Evolutionary conservation across 192 early-diverging fungal species (phyloP).

Genomic region (Coemansia sp.): DNA sequence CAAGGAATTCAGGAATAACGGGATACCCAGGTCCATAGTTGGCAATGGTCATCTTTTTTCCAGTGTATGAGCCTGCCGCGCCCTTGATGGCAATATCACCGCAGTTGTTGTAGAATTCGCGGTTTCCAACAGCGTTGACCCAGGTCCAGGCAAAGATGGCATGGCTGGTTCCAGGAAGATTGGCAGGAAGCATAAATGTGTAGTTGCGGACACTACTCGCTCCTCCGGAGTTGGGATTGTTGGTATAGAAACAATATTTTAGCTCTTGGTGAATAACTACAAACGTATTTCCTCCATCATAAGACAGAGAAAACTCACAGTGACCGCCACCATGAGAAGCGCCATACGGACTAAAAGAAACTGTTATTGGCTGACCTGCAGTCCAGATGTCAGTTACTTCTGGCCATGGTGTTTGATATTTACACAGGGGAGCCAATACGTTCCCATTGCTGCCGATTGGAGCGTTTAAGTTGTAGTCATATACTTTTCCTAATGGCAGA

Average conservation of each 20-base stretch:
- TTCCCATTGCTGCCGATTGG: conserved; percentile 31
- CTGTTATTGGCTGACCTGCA: conserved; percentile 38
- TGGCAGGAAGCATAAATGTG: conserved; percentile 22
- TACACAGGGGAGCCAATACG: conserved; percentile 28
- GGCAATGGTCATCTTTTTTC: conserved; percentile 44
- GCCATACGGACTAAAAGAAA: conserved; percentile 26
- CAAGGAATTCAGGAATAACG: conserved; percentile 49
- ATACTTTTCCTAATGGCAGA: background rate
- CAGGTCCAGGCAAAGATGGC: conserved; percentile 61
- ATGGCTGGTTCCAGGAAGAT: conserved; percentile 26
- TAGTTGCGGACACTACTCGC: conserved; percentile 2
- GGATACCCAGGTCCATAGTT: conserved; percentile 55
- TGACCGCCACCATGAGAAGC: conserved; percentile 52
- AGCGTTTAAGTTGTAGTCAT: conserved; percentile 41
- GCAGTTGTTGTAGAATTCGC: conserved; percentile 68
- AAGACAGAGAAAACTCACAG: conserved; percentile 54
- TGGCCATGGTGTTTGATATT: conserved; percentile 20
- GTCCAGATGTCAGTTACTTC: conserved; percentile 16
- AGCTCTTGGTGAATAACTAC: conserved; percentile 45
- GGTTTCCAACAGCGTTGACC: conserved; percentile 65
- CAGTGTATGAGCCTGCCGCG: conserved; percentile 26
- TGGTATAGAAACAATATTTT: conserved; percentile 26
- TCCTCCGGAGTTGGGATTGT: background rate
- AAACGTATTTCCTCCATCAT: conserved; percentile 35
- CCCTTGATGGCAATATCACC: conserved; percentile 50